These are phyloP conservation scores for Zygosaccharomyces rouxii DNA, from an alignment of 805 yeast genomes.

Conservation along the genomic window DNA sequence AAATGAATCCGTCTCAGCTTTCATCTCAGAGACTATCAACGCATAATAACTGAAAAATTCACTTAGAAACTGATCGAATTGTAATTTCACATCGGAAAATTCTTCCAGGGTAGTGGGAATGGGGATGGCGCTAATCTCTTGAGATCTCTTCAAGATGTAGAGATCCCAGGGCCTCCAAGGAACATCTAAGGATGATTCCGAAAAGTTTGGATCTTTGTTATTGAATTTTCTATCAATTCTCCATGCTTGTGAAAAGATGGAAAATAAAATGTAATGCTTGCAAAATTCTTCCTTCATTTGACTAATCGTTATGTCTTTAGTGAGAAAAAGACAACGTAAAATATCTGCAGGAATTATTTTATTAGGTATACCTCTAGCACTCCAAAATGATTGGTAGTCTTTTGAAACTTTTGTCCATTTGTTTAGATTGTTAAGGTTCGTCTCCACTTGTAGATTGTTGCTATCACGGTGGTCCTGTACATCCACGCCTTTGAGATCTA, in stretches of 20 bases:
- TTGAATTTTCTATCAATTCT: slow-evolving; percentile 4
- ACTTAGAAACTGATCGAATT: slow-evolving; percentile 21
- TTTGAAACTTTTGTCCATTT: slow-evolving; percentile 8
- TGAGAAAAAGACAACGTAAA: slow-evolving; percentile 19
- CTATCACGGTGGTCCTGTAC: not conserved
- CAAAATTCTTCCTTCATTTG: slow-evolving; percentile 24
- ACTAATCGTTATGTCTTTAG: slow-evolving; percentile 9
- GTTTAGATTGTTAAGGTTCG: slow-evolving; percentile 3
- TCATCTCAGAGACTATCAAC: slow-evolving; percentile 21
- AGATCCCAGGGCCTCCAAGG: slow-evolving; percentile 21
- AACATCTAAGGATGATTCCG: not conserved
- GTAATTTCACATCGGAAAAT: slow-evolving; percentile 11
- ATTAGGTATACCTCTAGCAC: slow-evolving; percentile 7
- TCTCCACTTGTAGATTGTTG: not conserved
- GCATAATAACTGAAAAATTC: slow-evolving; percentile 16
- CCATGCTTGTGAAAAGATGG: slow-evolving; percentile 16
- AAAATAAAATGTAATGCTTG: slow-evolving; percentile 21
- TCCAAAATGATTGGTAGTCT: slow-evolving; percentile 15
- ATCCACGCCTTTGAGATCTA: not conserved
- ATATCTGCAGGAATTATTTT: slow-evolving; percentile 26
- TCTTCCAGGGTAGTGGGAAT: slow-evolving; percentile 12
- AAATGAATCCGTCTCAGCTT: slow-evolving; percentile 7
- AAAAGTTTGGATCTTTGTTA: not conserved
- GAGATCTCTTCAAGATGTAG: slow-evolving; percentile 18
- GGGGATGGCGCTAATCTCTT: slow-evolving; percentile 9